These are phyloP conservation scores for Pichia sp. DNA, from an alignment of 1,139 yeast species.

Conservation along the genomic window DNA sequence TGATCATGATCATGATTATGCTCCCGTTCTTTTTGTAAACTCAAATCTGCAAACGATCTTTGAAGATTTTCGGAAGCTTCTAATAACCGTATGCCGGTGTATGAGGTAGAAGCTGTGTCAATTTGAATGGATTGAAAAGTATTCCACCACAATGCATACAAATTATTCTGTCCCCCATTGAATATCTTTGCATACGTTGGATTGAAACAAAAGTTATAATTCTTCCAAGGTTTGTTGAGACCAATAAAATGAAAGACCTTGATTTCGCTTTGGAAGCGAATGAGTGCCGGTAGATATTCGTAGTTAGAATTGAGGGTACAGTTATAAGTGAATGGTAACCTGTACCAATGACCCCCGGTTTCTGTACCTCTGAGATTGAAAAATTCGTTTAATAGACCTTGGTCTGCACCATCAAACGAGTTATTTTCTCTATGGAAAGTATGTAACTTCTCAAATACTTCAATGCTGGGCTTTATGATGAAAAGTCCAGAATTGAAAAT, in stretches of 20 bases:
- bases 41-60: too few species aligned
- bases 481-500: slow-evolving; percentile 88
- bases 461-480: slow-evolving; percentile 50
- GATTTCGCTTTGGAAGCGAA: slow-evolving; percentile 48
- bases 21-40: too few species aligned
- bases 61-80: too few species aligned
- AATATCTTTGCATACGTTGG: slow-evolving; percentile 13
- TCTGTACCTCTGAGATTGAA: slow-evolving; percentile 35
- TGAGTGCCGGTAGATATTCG: slow-evolving; percentile 76
- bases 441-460: slow-evolving; percentile 39
- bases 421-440: slow-evolving; percentile 29
- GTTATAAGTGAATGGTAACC: slow-evolving; percentile 74
- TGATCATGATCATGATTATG: too few species aligned
- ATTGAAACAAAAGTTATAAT: slow-evolving; percentile 9
- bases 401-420: slow-evolving; percentile 90
- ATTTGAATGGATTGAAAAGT: slow-evolving; percentile 23
- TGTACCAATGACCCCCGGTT: slow-evolving; percentile 44
- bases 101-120: too few species aligned
- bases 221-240: slow-evolving; percentile 68
- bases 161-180: slow-evolving; percentile 14
- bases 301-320: slow-evolving; percentile 72
- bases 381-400: slow-evolving; percentile 81
- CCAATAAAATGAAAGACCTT: slow-evolving; percentile 81
- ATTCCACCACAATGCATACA: slow-evolving; percentile 35
- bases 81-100: too few species aligned